Evolutionary conservation across 2,329 filamentous ascomycete species (phyloP), one percentile per base, ranked within the genome.

Genomic region (Sphaerulina populicola): DNA sequence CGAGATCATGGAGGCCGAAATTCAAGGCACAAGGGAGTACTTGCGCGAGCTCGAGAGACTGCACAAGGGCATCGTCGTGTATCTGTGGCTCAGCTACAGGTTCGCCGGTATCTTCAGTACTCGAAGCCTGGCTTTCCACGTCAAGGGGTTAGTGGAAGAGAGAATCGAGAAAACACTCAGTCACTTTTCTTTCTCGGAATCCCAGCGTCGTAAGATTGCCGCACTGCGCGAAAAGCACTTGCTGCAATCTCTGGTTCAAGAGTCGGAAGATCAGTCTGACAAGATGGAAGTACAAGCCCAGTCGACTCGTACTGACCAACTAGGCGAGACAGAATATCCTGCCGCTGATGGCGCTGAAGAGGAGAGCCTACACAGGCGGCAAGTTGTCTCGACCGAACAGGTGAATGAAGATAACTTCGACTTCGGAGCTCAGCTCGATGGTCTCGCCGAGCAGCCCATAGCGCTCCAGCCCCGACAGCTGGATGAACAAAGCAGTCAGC

Each of bases 51-150:
- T 97, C 15, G 93, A 98, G 67, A 68, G 72, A 2, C 75, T 98
- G 12, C 93, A 98, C 71, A 86, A 87, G 62, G 76, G 81, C 27
- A 73, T 98, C 35, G 88, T 91, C 40, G 72, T 90, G 42, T 98
- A 97, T 65, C 76, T 94, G 1, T 98, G 93, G 93, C 75, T 98
- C 12, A 91, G 86, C 60, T 97, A 91, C 69, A 83, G 91, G 6
- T 94, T 91, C 67, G 76, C 81, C 3, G 86, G 87, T 44, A 77
- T 94, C 45, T 94, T 96, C 67, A 78, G 74, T 5, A 86, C 83
- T 57, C 80, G 91, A 60, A 74, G 74, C 0, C 74, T 95, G 39
- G 89, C 88, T 0, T 84, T 86, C 57, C 82, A 95, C 64, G 80
- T 88, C 44, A 94, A 95, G 64, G 69, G 71, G 6, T 66, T 94